A percentile compares a stretch with the other conserved stretches of the same genome.
Conservation (phyloP, 139 green algal genomes). For the Ettlia oleoabundans region DNA sequence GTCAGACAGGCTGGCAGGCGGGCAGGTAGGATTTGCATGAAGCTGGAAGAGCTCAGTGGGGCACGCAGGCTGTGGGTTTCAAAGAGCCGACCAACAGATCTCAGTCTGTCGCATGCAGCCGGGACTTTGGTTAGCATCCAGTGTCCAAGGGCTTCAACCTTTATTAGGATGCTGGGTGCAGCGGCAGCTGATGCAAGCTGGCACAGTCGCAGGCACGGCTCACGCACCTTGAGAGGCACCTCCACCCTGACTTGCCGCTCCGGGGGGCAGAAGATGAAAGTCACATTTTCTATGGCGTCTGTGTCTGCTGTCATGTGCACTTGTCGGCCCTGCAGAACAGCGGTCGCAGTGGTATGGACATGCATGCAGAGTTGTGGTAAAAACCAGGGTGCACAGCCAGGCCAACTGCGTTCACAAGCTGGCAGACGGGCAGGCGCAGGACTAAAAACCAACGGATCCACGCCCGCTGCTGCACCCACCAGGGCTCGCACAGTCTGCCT, state of each 20-base stretch:
- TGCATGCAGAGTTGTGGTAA: background rate
- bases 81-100: too few species aligned
- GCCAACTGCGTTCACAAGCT: background rate
- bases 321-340: conserved; percentile 46
- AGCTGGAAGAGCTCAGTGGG: too few species aligned
- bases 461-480: background rate
- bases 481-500: conserved; percentile 14
- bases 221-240: conserved; percentile 48
- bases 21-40: too few species aligned
- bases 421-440: background rate
- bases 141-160: too few species aligned
- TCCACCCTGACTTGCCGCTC: conserved; percentile 48
- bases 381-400: background rate
- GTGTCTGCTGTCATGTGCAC: conserved; percentile 58
- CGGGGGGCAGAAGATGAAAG: conserved; percentile 54
- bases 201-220: background rate
- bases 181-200: background rate
- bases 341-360: background rate
- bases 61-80: too few species aligned
- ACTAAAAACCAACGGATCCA: background rate
- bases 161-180: background rate
- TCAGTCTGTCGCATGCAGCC: too few species aligned
- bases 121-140: too few species aligned
- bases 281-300: conserved; percentile 61
- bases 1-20: too few species aligned